Conservation (phyloP, 805 yeast genomes). For the Lipomyces chichibuensis region DNA sequence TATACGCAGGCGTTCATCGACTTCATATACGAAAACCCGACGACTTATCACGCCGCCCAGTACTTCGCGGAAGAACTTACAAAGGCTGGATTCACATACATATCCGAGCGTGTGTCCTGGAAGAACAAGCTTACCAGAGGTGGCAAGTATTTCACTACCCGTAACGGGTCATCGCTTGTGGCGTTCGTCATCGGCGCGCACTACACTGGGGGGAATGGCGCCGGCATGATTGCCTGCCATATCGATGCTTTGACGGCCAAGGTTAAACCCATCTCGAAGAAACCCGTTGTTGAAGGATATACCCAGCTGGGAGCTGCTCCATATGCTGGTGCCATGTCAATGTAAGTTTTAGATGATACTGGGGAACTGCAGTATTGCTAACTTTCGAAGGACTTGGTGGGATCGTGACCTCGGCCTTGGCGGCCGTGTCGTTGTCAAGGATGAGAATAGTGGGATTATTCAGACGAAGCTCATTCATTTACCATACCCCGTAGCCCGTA, state of each 20-base stretch:
- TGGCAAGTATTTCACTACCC: constrained; percentile 66
- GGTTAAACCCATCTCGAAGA: constrained; percentile 72
- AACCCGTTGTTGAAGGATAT: constrained; percentile 67
- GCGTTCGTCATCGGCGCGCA: constrained; percentile 71
- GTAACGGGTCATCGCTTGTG: constrained; percentile 68
- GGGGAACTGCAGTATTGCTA: neutral
- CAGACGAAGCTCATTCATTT: constrained; percentile 46
- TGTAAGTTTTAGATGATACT: constrained; percentile 12
- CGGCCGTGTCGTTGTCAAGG: constrained; percentile 67
- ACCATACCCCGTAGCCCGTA: constrained; percentile 64
- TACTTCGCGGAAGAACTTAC: constrained; percentile 57
- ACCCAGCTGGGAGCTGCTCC: constrained; percentile 82
- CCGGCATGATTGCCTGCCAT: constrained; percentile 56
- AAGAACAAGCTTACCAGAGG: constrained; percentile 46
- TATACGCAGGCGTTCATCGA: constrained; percentile 29
- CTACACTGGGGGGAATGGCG: constrained; percentile 64
- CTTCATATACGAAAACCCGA: constrained; percentile 36
- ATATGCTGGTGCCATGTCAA: constrained; percentile 67
- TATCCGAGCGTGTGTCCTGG: constrained; percentile 68
- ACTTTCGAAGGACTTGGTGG: constrained; percentile 58
- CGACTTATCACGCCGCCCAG: constrained; percentile 78
- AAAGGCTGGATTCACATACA: constrained; percentile 62
- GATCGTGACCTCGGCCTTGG: constrained; percentile 87
- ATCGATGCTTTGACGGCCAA: constrained; percentile 62
- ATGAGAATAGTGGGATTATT: constrained; percentile 41